Evolutionary conservation across 495 filamentous ascomycete species (phyloP).

Genomic region (Penicillium paradoxum): DNA sequence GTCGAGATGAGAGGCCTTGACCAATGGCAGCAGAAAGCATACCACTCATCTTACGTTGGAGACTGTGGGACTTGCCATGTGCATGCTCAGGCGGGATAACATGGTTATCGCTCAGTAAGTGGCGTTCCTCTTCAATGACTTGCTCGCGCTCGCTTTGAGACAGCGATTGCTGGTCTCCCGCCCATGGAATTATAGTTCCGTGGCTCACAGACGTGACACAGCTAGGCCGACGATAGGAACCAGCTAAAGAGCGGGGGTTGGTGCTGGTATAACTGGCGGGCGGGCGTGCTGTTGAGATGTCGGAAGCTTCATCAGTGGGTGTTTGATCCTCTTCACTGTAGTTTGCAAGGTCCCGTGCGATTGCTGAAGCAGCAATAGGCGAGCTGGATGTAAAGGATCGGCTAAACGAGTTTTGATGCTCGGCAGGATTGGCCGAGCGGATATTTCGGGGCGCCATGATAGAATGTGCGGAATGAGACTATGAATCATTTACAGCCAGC

Average conservation of each 20-base stretch:
- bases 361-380: constrained; percentile 61
- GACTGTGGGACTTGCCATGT: constrained; percentile 21
- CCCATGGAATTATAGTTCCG: constrained; percentile 42
- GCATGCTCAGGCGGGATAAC: constrained; percentile 62
- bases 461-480: neutral
- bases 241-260: constrained; percentile 53
- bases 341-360: constrained; percentile 66
- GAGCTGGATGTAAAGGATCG: constrained; percentile 51
- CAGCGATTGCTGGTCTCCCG: constrained; percentile 45
- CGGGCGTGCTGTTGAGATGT: constrained; percentile 44
- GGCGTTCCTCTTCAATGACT: constrained; percentile 67
- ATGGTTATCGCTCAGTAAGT: constrained; percentile 72
- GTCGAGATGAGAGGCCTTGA: constrained; percentile 7
- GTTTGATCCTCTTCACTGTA: constrained; percentile 45
- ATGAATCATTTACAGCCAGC: constrained; percentile 3
- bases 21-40: constrained; percentile 20
- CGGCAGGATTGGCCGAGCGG: constrained; percentile 18
- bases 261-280: constrained; percentile 32
- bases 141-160: constrained; percentile 58
- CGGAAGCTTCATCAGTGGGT: constrained; percentile 43
- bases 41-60: constrained; percentile 28
- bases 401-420: constrained; percentile 20
- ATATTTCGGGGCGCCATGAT: constrained; percentile 23
- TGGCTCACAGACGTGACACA: constrained; percentile 58
- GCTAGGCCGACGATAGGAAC: constrained; percentile 64